Evolutionary conservation across 495 filamentous ascomycete genomes (phyloP).

Genomic region (Pseudoneurospora amorphoporcata): DNA sequence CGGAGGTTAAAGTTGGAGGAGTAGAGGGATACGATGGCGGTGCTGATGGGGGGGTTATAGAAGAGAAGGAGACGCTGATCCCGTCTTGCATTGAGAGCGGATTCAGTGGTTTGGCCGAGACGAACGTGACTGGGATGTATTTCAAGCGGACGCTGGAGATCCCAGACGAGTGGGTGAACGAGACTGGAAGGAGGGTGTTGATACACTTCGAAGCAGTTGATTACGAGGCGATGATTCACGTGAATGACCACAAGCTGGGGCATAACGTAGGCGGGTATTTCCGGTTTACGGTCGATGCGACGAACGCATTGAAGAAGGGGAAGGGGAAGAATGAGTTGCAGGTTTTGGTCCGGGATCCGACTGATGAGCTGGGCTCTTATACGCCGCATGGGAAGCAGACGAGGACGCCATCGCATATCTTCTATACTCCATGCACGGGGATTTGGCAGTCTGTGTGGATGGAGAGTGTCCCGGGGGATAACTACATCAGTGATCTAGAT

Average conservation of each 20-base stretch:
- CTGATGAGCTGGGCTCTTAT: constrained; percentile 36
- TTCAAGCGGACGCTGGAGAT: constrained; percentile 48
- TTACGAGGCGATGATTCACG: constrained; percentile 53
- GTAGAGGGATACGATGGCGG: neutral
- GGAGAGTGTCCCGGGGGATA: constrained; percentile 41
- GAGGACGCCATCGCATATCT: constrained; percentile 49
- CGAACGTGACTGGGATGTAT: constrained; percentile 45
- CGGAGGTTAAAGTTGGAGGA: neutral
- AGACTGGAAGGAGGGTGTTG: constrained; percentile 26
- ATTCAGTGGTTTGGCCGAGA: constrained; percentile 40
- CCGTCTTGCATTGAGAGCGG: constrained; percentile 54
- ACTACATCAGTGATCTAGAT: constrained; percentile 46
- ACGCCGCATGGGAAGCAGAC: constrained; percentile 60
- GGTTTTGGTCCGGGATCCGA: constrained; percentile 57
- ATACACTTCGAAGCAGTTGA: constrained; percentile 64
- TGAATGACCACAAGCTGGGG: constrained; percentile 46
- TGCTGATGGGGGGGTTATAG: neutral
- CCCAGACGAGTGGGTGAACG: constrained; percentile 33
- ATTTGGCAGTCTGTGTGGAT: constrained; percentile 67
- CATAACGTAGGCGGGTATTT: constrained; percentile 54
- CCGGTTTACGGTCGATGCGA: constrained; percentile 50
- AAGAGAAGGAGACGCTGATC: constrained; percentile 41
- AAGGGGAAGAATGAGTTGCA: constrained; percentile 43
- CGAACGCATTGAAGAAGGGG: constrained; percentile 29
- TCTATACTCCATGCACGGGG: constrained; percentile 57